These are phyloP conservation scores for Linum trigynum DNA, from an alignment of 345 rosid species.

Conservation along the genomic window DNA sequence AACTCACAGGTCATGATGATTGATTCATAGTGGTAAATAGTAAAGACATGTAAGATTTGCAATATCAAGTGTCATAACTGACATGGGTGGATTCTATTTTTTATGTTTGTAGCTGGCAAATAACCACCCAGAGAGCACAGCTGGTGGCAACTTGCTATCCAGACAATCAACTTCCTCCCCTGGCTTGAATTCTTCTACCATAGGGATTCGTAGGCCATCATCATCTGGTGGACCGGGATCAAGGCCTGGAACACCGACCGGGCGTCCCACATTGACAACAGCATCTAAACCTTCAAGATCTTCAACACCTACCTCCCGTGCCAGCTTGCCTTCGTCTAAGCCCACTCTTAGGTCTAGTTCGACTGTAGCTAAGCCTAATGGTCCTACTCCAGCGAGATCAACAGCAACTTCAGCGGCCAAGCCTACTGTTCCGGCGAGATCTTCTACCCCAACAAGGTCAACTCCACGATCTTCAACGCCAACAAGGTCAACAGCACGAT, in stretches of 20 bases:
- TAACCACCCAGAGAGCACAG: slow-evolving; percentile 47
- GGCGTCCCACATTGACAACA: slow-evolving; percentile 49
- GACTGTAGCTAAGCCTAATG: slow-evolving; percentile 30
- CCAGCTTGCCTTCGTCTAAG: slow-evolving; percentile 51
- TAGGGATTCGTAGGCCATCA: slow-evolving; percentile 69
- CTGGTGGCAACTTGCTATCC: slow-evolving; percentile 51
- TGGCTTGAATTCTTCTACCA: slow-evolving; percentile 52
- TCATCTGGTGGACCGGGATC: slow-evolving; percentile 97
- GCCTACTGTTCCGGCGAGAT: slow-evolving; percentile 57
- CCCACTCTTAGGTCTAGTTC: slow-evolving; percentile 30
- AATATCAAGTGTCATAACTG: slow-evolving; percentile 10
- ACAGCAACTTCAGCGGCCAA: slow-evolving; percentile 28
- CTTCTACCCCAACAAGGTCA: slow-evolving; percentile 84
- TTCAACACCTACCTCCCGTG: slow-evolving; percentile 77
- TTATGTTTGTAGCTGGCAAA: slow-evolving; percentile 54
- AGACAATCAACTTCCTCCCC: slow-evolving; percentile 64
- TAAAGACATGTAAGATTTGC: too few species aligned
- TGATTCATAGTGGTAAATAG: background rate
- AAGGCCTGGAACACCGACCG: slow-evolving; percentile 83
- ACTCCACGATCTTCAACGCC: slow-evolving; percentile 80
- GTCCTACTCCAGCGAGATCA: slow-evolving; percentile 31
- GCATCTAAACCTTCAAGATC: slow-evolving; percentile 59
- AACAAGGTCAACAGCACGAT: slow-evolving; percentile 65
- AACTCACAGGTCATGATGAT: too few species aligned
- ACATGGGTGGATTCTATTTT: slow-evolving; percentile 12